phyloP scores from a whole-genome alignment of 2,329 filamentous ascomycete genomes.

The Hymenoscyphus fructigenus region DNA sequence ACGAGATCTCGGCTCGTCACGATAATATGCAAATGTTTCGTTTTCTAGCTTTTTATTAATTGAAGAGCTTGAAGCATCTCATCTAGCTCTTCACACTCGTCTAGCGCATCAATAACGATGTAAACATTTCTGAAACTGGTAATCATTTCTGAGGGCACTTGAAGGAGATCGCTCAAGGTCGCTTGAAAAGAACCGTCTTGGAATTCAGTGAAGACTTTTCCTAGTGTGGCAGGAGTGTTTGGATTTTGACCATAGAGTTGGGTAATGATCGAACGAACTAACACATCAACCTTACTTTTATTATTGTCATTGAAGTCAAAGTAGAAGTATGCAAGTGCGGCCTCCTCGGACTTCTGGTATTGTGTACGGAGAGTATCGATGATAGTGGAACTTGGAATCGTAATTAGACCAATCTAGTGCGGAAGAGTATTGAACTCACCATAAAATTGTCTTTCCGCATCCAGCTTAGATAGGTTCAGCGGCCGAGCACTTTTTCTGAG shows the following conservation, averaged over 20 bases:
- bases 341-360: slow-evolving; percentile 10
- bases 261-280: slow-evolving; percentile 35
- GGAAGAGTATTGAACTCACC: neutral
- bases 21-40: neutral
- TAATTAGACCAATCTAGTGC: neutral
- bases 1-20: slow-evolving; percentile 1
- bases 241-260: slow-evolving; percentile 33
- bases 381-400: slow-evolving; percentile 25
- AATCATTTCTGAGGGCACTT: neutral
- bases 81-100: slow-evolving; percentile 34
- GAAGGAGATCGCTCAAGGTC: neutral
- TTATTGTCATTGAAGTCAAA: slow-evolving; percentile 39
- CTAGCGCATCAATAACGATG: slow-evolving; percentile 39
- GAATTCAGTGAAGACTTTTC: slow-evolving; percentile 16
- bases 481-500: neutral
- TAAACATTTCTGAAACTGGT: slow-evolving; percentile 33
- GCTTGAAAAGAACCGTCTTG: neutral
- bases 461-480: neutral
- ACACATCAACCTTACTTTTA: slow-evolving; percentile 37
- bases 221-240: slow-evolving; percentile 23
- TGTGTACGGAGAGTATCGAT: slow-evolving; percentile 30
- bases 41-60: neutral
- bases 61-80: neutral
- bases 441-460: slow-evolving; percentile 15
- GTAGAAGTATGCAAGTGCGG: slow-evolving; percentile 40